Evolutionary conservation across 768 basidiomycete genomes (phyloP), one percentile per base, ranked within the genome.

Genomic region (Crassisporium funariophilum): DNA sequence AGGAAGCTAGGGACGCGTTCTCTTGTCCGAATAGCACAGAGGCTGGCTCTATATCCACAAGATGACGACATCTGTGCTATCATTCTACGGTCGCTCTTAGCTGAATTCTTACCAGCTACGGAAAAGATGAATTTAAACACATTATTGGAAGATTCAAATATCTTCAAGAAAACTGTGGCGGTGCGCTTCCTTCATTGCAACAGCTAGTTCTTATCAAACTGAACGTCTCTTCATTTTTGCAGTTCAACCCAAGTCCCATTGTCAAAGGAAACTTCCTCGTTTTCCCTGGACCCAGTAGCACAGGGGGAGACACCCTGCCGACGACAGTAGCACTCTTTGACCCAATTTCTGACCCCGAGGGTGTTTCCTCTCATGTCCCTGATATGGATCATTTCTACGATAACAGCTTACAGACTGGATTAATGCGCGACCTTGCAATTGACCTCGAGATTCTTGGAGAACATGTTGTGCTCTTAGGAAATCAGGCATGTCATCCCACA

Each of bases 341-440:
- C 36, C 47, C 69, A 13, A 49, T 64, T 2, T 65, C 76, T 49
- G 83, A 86, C 53, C 67, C 70, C 4, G 76, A 77, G 27, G 83
- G 84, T 11, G 73, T 68, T 9, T 72, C 73, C 1, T 81, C 81
- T 2, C 76, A 79, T 62, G 73, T 86, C 1, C 84, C 84, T 12
- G 73, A 83, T 52, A 84, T 84, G 82, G 81, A 82, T 44, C 77
- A 83, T 52, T 86, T 84, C 61, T 84, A 84, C 54, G 79, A 86
- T 51, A 86, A 86, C 52, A 82, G 81, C 49, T 57, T 84, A 44
- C 84, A 86, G 61, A 82, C 81, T 4, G 81, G 79, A 8, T 61
- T 83, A 34, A 84, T 86, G 83, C 71, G 79, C 4, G 83, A 84
- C 51, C 64, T 84, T 24, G 84, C 79, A 0, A 71, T 83, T 17